These are phyloP conservation scores for Colletotrichum liriopes DNA, from an alignment of 2,329 filamentous ascomycete genomes.

Conservation along the genomic window DNA sequence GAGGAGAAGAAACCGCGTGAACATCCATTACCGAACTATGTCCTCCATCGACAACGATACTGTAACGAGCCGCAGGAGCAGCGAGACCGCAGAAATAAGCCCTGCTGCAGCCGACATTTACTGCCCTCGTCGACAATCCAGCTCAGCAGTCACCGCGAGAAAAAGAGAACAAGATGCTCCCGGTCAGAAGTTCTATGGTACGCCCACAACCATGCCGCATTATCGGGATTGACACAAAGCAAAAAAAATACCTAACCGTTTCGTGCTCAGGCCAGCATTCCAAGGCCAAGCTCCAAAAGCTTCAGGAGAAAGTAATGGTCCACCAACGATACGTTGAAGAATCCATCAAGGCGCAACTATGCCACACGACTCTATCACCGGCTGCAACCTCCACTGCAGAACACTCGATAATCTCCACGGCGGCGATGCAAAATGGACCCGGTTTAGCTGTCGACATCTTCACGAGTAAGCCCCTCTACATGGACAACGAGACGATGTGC, in stretches of 20 bases:
- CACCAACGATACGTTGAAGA: conserved; percentile 5
- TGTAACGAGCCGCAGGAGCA: not conserved
- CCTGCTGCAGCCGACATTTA: not conserved
- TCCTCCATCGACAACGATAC: not conserved
- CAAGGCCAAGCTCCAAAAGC: conserved; percentile 8
- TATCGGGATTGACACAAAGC: not conserved
- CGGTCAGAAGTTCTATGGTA: not conserved
- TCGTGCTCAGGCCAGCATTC: not conserved
- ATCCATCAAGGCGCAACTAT: not conserved
- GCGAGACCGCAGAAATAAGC: not conserved
- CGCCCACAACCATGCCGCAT: not conserved
- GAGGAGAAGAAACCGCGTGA: not conserved
- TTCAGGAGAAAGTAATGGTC: conserved; percentile 7
- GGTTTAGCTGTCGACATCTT: not conserved
- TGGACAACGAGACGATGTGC: not conserved
- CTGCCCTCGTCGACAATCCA: not conserved
- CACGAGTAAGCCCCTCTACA: not conserved
- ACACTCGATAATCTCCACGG: not conserved
- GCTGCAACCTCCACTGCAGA: not conserved
- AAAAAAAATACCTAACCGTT: not conserved
- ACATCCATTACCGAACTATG: not conserved
- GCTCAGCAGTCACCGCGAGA: not conserved
- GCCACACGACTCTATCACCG: no score
- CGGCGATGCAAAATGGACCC: not conserved
- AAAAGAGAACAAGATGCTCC: not conserved